These are phyloP conservation scores for Anethum foeniculum DNA, from an alignment of 140 eudicot genomes.

Conservation along the genomic window DNA sequence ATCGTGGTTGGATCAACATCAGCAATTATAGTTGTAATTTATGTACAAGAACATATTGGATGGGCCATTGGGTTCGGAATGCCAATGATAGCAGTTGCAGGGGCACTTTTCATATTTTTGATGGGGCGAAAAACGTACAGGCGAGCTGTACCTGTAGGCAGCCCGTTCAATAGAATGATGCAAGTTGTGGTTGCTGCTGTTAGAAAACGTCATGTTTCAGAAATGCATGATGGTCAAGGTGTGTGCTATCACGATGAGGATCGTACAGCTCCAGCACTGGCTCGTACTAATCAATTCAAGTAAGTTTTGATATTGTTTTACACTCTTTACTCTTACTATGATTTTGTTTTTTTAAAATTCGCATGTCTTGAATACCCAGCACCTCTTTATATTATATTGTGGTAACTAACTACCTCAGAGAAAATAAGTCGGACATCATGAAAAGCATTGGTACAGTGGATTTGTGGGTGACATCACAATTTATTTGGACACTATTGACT, in stretches of 20 bases:
- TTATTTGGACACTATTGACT: not conserved
- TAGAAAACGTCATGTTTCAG: constrained; percentile 32
- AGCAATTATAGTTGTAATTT: constrained; percentile 32
- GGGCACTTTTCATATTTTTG: constrained; percentile 37
- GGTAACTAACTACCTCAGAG: not conserved
- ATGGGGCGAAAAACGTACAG: constrained; percentile 38
- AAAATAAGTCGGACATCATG: not conserved
- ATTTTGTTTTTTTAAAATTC: not conserved
- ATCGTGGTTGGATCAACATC: constrained; percentile 43
- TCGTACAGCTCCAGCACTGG: constrained; percentile 18
- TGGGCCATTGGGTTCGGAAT: constrained; percentile 55
- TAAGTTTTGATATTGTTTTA: constrained; percentile 2
- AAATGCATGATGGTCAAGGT: not conserved
- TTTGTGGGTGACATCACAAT: not conserved
- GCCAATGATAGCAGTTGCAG: constrained; percentile 43
- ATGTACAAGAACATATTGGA: constrained; percentile 49
- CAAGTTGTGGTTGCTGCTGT: constrained; percentile 60
- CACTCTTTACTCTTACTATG: not conserved
- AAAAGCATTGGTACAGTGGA: not conserved
- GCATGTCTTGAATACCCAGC: not conserved
- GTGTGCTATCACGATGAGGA: constrained; percentile 17
- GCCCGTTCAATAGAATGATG: constrained; percentile 60
- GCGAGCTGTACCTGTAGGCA: constrained; percentile 32
- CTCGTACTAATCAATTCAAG: constrained; percentile 55
- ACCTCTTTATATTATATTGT: not conserved